Evolutionary conservation across 1,284 basidiomycete genomes (phyloP).

Genomic region (Austroboletus novae-zelandiae): DNA sequence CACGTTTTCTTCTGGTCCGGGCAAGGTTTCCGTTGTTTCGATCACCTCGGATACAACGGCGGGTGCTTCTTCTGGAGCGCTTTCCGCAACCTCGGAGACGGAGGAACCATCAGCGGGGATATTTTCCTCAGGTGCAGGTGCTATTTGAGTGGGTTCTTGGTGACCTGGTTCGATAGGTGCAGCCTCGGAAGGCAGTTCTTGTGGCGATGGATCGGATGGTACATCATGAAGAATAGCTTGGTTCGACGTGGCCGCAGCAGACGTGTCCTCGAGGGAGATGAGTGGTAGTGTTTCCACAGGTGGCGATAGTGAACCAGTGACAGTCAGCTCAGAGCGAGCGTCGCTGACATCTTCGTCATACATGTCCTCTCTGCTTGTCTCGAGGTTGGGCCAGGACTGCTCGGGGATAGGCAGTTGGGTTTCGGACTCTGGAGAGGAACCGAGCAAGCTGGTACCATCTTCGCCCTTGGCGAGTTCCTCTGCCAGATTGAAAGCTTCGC

Average conservation of each 20-base stretch:
- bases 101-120: conserved; percentile 4
- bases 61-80: conserved; percentile 4
- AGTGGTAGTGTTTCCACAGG: conserved; percentile 30
- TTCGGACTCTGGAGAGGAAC: conserved; percentile 10
- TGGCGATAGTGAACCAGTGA: conserved; percentile 24
- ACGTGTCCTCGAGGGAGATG: conserved; percentile 25
- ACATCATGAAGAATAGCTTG: background rate
- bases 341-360: conserved; percentile 29
- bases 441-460: conserved; percentile 9
- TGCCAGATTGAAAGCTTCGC: conserved; percentile 45
- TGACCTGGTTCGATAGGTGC: conserved; percentile 4
- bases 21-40: conserved; percentile 4
- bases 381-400: conserved; percentile 14
- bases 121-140: conserved; percentile 1
- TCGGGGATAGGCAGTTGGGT: conserved; percentile 5
- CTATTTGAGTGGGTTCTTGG: conserved; percentile 9
- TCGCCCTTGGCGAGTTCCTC: conserved; percentile 43
- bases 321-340: conserved; percentile 18
- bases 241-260: background rate
- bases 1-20: conserved; percentile 3
- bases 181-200: conserved; percentile 3
- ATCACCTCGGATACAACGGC: conserved; percentile 2
- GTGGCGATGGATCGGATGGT: background rate
- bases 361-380: conserved; percentile 15
- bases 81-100: conserved; percentile 6